phyloP scores from a whole-genome alignment of 768 basidiomycete species.

The Cystobasidium tubakii region DNA sequence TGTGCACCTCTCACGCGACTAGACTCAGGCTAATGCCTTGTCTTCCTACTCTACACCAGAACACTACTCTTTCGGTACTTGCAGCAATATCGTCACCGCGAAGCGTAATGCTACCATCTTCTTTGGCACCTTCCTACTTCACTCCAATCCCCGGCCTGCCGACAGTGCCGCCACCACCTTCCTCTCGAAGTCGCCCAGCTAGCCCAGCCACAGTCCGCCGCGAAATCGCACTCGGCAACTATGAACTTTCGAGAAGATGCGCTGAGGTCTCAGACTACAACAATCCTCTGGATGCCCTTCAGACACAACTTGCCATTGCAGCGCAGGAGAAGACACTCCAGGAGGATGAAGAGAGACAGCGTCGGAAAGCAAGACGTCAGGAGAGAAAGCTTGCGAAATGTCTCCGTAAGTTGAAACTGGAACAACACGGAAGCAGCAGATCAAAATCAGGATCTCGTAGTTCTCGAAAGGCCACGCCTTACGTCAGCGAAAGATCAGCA shows the following conservation, averaged over 20 bases:
- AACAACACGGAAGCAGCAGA: conserved; percentile 3
- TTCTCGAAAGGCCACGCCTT: background rate
- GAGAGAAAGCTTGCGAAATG: background rate
- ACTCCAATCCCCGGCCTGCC: background rate
- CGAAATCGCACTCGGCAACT: background rate
- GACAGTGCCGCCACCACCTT: background rate
- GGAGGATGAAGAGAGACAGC: background rate
- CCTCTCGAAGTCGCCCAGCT: background rate
- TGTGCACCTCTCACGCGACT: too few species aligned
- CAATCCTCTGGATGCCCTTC: background rate
- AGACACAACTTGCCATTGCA: background rate
- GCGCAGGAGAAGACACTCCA: background rate
- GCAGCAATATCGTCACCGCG: background rate
- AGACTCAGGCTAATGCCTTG: too few species aligned
- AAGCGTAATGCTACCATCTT: background rate
- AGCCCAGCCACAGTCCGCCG: background rate
- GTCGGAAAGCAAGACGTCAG: background rate
- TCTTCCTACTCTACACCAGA: too few species aligned
- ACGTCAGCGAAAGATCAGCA: background rate
- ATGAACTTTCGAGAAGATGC: background rate
- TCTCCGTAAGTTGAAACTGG: background rate
- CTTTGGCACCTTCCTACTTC: background rate
- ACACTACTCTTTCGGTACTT: too few species aligned
- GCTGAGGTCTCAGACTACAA: conserved; percentile 1
- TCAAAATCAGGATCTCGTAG: background rate